Percentiles rank a stretch among this genome's conserved stretches.
Evolutionary conservation across 805 yeast genomes (phyloP).

Genomic region (Cyberlindnera xishuangbannaensis): DNA sequence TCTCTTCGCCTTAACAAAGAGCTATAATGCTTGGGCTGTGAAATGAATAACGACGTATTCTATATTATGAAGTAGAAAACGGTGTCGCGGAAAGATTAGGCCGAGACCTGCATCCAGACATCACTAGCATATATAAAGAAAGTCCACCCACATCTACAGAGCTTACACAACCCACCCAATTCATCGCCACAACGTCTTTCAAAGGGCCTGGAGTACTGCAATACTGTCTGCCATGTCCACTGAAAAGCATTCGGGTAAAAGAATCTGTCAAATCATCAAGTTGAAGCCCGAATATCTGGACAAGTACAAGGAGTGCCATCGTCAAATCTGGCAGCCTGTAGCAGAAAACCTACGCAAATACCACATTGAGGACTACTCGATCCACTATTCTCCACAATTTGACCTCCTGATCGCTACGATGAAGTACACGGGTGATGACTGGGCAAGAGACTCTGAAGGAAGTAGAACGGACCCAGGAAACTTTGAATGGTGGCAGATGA

Average conservation of each 20-base stretch:
- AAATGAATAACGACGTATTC: too few species aligned
- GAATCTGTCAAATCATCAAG: conserved; percentile 35
- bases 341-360: conserved; percentile 28
- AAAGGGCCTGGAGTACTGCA: too few species aligned
- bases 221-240: too few species aligned
- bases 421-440: conserved; percentile 34
- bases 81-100: too few species aligned
- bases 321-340: conserved; percentile 28
- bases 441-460: conserved; percentile 30
- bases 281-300: conserved; percentile 34
- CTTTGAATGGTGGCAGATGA: conserved; percentile 36
- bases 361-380: conserved; percentile 37
- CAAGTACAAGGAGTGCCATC: conserved; percentile 32
- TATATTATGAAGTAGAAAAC: too few species aligned
- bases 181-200: too few species aligned
- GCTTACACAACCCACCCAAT: too few species aligned
- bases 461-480: conserved; percentile 32
- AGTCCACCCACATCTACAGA: too few species aligned
- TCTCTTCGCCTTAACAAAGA: too few species aligned
- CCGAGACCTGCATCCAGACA: too few species aligned
- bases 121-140: too few species aligned
- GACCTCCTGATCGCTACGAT: conserved; percentile 31
- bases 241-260: conserved; percentile 33
- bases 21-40: too few species aligned
- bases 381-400: conserved; percentile 29